Base-by-base conservation (phyloP, 495 filamentous ascomycete genomes). In the Monascus purpureus region DNA sequence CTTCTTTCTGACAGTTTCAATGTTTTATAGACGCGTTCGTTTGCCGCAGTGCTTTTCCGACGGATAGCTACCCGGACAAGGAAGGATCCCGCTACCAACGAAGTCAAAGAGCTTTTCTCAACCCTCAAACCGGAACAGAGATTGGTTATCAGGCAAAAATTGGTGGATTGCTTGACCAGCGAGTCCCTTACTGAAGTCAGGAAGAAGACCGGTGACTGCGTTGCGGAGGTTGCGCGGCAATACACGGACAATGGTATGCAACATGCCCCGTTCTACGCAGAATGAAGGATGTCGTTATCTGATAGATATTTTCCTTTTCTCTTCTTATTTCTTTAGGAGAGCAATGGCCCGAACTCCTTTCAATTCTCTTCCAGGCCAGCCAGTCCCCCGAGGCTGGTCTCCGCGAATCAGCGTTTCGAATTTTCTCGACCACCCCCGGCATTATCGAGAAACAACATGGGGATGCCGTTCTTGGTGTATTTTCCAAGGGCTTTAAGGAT, bases 381-480 rank as follows among this genome's bases (percentile, higher is more conserved):
- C 82, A 88, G 48, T 83, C 81, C 15, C 59, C 67, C 28, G 82
- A 94, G 27, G 57, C 79, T 8, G 79, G 74, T 37, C 75, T 87
- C 50, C 75, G 92, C 14, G 90, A 96, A 61, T 80, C 71, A 18
- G 82, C 92, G 15, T 99, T 85, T 57, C 71, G 92, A 25, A 85
- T 99, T 36, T 93, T 99, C 49, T 78, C 84, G 24, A 88, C 85
- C 1, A 95, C 92, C 6, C 92, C 92, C 12, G 83, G 82, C 13
- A 86, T 99, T 44, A 96, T 99, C 43, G 86, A 94, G 53, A 88
- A 78, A 55, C 83, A 93, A 44, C 88, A 99, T 45, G 82, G 93
- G 45, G 79, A 83, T 38, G 72, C 77, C 14, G 85, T 96, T 9
- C 57, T 86, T 8, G 63, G 66, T 22, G 86, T 87, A 2, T 99